phyloP scores from a whole-genome alignment of 2,329 filamentous ascomycete species.

The Trematosphaeria pertusa region DNA sequence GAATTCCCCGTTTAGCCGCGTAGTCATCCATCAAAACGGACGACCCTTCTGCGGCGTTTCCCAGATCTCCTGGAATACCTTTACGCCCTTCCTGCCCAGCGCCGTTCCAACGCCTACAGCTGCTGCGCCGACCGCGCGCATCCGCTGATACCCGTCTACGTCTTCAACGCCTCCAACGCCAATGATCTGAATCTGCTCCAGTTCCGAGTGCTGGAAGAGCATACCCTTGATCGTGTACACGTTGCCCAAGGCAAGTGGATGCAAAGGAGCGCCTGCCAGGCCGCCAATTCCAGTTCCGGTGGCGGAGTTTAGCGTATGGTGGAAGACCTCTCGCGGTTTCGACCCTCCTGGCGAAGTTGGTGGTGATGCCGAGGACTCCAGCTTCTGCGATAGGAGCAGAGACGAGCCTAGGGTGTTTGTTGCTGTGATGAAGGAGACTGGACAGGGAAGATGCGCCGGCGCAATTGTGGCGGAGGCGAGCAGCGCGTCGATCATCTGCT shows the following conservation, averaged over 20 bases:
- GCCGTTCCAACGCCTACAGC: constrained; percentile 73
- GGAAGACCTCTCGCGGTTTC: constrained; percentile 24
- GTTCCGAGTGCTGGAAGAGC: constrained; percentile 58
- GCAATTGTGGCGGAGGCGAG: constrained; percentile 32
- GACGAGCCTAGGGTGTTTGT: constrained; percentile 77
- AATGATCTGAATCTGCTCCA: constrained; percentile 68
- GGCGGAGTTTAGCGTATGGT: constrained; percentile 58
- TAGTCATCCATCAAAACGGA: background rate
- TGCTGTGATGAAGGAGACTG: constrained; percentile 73
- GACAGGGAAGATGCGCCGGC: constrained; percentile 33
- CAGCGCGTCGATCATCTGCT: constrained; percentile 62
- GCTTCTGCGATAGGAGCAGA: constrained; percentile 59
- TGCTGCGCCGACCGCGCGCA: constrained; percentile 68
- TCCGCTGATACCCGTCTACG: constrained; percentile 66
- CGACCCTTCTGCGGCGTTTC: constrained; percentile 9
- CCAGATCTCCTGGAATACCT: constrained; percentile 67
- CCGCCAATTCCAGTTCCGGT: constrained; percentile 69
- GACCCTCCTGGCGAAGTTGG: constrained; percentile 2
- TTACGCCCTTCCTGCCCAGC: constrained; percentile 67
- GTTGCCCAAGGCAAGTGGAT: constrained; percentile 77
- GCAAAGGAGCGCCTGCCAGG: constrained; percentile 73
- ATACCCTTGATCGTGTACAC: constrained; percentile 70
- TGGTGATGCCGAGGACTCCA: constrained; percentile 10
- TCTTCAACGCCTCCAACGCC: constrained; percentile 77
- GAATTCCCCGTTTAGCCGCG: no score